Evolutionary conservation across 345 rosid species (phyloP).

Genomic region (Salix exigua): DNA sequence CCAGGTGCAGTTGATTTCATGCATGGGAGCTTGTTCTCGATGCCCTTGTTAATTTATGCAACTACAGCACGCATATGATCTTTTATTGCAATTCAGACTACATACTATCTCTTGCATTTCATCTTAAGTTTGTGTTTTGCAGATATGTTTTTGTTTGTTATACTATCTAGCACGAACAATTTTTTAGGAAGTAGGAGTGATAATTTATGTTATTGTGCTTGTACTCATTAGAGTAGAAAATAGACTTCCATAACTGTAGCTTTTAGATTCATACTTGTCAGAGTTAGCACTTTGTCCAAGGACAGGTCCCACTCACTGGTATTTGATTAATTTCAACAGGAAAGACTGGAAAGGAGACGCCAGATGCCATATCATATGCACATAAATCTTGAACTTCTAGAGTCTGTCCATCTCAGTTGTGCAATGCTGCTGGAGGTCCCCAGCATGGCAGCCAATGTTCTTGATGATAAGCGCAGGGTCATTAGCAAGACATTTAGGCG

Average conservation of each 20-base stretch:
- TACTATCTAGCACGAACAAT: background rate
- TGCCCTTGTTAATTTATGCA: background rate
- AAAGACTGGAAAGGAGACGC: slow-evolving; percentile 80
- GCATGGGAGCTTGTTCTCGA: background rate
- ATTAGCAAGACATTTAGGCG: slow-evolving; percentile 83
- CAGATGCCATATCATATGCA: slow-evolving; percentile 99
- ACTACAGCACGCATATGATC: no score
- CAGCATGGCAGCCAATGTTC: slow-evolving; percentile 74
- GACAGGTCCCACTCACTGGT: background rate
- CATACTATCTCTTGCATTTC: no score
- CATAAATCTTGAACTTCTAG: slow-evolving; percentile 92
- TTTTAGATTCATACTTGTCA: background rate
- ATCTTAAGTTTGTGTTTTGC: no score
- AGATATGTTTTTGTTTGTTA: background rate
- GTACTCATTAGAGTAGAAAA: no score
- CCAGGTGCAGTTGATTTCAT: no score
- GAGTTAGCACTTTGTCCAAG: background rate
- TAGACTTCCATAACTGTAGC: background rate
- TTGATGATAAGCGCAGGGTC: slow-evolving; percentile 57
- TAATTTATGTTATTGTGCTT: no score
- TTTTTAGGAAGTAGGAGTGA: no score
- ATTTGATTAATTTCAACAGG: slow-evolving; percentile 41
- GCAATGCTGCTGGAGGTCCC: slow-evolving; percentile 97
- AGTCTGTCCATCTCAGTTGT: slow-evolving; percentile 80
- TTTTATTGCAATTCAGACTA: no score